Evolutionary conservation across 2,329 filamentous ascomycete species (phyloP).

Genomic region (Phaeosphaeriaceae sp.): DNA sequence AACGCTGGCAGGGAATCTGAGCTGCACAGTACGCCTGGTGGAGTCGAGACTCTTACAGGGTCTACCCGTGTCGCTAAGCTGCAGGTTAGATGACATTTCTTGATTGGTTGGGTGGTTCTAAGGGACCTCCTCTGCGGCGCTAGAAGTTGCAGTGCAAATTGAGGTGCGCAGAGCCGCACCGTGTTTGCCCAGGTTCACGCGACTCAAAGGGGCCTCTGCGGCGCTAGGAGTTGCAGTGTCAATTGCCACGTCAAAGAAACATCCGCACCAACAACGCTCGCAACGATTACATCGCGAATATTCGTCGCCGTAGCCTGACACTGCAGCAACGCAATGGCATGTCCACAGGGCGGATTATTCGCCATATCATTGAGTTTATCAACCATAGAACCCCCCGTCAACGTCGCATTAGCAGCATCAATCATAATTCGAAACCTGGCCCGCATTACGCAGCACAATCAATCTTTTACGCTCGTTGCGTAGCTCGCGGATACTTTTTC

Average conservation of each 20-base stretch:
- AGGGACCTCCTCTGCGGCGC: too few relatives aligned
- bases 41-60: too few relatives aligned
- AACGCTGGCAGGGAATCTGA: too few relatives aligned
- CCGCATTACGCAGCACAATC: slow-evolving; percentile 29
- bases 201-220: neutral
- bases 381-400: slow-evolving; percentile 40
- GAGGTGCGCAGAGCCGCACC: too few relatives aligned
- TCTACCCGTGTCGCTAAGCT: too few relatives aligned
- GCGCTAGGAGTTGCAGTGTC: neutral
- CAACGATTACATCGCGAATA: slow-evolving; percentile 55
- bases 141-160: too few relatives aligned
- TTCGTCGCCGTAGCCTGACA: slow-evolving; percentile 61
- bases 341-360: slow-evolving; percentile 21
- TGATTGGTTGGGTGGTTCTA: too few relatives aligned
- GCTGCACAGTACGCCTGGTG: too few relatives aligned
- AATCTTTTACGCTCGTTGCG: slow-evolving; percentile 34
- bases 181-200: too few relatives aligned
- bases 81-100: too few relatives aligned
- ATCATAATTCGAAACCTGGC: slow-evolving; percentile 43
- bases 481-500: slow-evolving; percentile 30
- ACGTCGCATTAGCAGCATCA: slow-evolving; percentile 41
- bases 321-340: slow-evolving; percentile 46
- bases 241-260: too few relatives aligned
- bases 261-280: slow-evolving; percentile 54
- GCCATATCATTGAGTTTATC: slow-evolving; percentile 29